Evolutionary conservation across 345 rosid species (phyloP).

Genomic region (Laguncularia racemosa): DNA sequence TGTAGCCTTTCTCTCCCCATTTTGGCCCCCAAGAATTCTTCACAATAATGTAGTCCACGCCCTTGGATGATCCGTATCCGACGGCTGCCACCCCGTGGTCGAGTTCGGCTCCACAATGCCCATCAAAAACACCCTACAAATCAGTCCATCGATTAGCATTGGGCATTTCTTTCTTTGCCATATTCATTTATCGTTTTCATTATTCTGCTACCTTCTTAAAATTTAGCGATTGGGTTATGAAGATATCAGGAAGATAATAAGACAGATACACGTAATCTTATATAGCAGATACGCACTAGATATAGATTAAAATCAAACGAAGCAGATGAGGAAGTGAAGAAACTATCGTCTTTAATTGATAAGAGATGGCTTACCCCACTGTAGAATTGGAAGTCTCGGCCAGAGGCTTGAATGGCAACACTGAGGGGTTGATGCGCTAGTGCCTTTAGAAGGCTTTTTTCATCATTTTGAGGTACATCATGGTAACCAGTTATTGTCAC

Average conservation of each 20-base stretch:
- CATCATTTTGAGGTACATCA: slow-evolving; percentile 42
- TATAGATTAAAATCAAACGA: background rate
- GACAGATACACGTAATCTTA: background rate
- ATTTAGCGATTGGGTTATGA: no score
- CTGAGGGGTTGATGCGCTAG: slow-evolving; percentile 51
- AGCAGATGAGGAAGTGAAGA: background rate
- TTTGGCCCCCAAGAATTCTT: slow-evolving; percentile 81
- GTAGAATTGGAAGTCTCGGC: slow-evolving; percentile 55
- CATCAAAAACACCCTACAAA: slow-evolving; percentile 65
- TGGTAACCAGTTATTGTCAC: slow-evolving; percentile 47
- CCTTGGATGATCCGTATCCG: slow-evolving; percentile 70
- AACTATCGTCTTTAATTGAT: background rate
- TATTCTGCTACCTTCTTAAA: no score
- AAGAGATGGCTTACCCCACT: slow-evolving; percentile 30
- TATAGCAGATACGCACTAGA: background rate
- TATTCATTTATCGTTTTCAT: no score
- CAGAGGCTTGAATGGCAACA: slow-evolving; percentile 54
- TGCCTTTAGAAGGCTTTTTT: slow-evolving; percentile 41
- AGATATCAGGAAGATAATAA: no score
- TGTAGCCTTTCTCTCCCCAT: slow-evolving; percentile 84
- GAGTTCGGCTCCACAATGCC: slow-evolving; percentile 53
- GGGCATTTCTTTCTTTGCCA: no score
- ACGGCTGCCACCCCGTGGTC: slow-evolving; percentile 82
- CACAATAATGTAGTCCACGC: slow-evolving; percentile 60
- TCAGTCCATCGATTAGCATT: background rate